Conservation (phyloP, 768 basidiomycete species). For the Mrakia hoshinonis region DNA sequence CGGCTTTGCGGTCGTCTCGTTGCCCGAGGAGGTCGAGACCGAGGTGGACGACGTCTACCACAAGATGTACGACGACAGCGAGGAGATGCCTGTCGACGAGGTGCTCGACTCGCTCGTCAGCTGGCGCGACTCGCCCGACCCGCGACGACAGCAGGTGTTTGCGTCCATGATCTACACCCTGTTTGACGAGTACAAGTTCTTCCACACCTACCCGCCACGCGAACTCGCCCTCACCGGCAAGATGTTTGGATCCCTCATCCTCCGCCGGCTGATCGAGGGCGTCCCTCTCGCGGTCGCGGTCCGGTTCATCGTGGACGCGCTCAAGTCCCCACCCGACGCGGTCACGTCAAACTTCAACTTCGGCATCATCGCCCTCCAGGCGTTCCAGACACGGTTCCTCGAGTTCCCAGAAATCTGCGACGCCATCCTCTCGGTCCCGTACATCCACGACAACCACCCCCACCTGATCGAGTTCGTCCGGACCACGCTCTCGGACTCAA, state of each 20-base stretch:
- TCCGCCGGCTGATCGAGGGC: conserved; percentile 82
- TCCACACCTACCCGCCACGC: conserved; percentile 87
- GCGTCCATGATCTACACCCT: conserved; percentile 99
- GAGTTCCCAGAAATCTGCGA: conserved; percentile 93
- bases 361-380: conserved; percentile 77
- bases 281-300: conserved; percentile 93
- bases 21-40: conserved; percentile 76
- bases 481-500: conserved; percentile 51
- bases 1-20: conserved; percentile 78
- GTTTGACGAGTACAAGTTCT: conserved; percentile 99
- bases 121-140: conserved; percentile 69
- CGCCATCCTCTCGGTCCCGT: conserved; percentile 74
- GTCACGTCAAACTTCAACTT: conserved; percentile 77
- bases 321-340: conserved; percentile 79
- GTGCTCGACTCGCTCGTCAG: conserved; percentile 80
- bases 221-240: conserved; percentile 93
- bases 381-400: conserved; percentile 74
- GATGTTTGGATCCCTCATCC: conserved; percentile 91
- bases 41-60: conserved; percentile 95
- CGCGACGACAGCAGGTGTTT: conserved; percentile 87
- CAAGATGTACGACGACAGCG: conserved; percentile 77
- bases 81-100: conserved; percentile 86
- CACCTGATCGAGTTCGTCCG: conserved; percentile 66
- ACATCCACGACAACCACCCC: conserved; percentile 74
- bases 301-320: conserved; percentile 88